Conservation (phyloP, 2,329 filamentous ascomycete genomes). For the Diaporthe citri region DNA sequence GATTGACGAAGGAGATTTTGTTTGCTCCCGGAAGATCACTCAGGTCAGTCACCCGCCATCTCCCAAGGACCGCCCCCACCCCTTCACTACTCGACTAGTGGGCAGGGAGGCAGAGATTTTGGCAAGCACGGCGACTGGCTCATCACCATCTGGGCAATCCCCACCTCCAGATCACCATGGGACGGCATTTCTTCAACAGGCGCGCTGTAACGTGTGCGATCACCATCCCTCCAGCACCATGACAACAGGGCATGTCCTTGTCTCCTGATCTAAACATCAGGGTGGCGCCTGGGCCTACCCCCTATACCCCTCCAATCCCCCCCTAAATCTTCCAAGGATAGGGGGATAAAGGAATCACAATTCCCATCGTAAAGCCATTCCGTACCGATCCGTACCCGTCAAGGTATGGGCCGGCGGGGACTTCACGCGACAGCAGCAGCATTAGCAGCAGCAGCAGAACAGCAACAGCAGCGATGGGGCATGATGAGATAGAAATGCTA, state of each 20-base stretch:
- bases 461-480: neutral
- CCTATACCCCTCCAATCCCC: constrained; percentile 22
- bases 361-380: constrained; percentile 21
- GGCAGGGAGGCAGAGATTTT: constrained; percentile 11
- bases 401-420: neutral
- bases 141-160: constrained; percentile 31
- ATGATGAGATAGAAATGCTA: constrained; percentile 12
- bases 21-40: constrained; percentile 29
- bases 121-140: constrained; percentile 36
- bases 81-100: neutral
- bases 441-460: neutral
- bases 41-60: constrained; percentile 16
- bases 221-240: constrained; percentile 12
- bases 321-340: constrained; percentile 25
- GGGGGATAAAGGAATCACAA: constrained; percentile 23
- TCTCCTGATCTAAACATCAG: constrained; percentile 22
- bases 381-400: constrained; percentile 37
- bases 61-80: constrained; percentile 5
- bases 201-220: constrained; percentile 26
- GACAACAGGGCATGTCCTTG: constrained; percentile 24
- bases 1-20: constrained; percentile 32
- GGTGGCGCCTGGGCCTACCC: constrained; percentile 14
- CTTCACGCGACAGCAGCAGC: constrained; percentile 3
- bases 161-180: constrained; percentile 7
- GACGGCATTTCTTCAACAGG: constrained; percentile 37